Evolutionary conservation across 768 basidiomycete genomes (phyloP).

Genomic region (Kwoniella pini): DNA sequence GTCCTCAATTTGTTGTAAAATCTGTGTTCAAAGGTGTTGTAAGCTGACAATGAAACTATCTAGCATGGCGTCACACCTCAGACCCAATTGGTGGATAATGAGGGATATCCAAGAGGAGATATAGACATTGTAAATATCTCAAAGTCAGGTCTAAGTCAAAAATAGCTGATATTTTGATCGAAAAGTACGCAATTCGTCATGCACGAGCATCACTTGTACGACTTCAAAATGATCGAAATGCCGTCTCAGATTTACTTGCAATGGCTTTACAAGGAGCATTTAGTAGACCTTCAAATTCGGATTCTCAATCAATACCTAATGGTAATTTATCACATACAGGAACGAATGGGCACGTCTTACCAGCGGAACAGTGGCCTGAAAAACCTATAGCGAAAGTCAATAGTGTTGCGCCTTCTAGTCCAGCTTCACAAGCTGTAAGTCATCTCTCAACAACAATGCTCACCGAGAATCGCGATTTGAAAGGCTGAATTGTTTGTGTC

Average conservation of each 20-base stretch:
- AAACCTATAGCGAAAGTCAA: constrained; percentile 74
- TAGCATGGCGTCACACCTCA: constrained; percentile 46
- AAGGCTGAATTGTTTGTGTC: too few species aligned
- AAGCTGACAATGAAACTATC: not conserved
- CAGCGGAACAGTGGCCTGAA: constrained; percentile 21
- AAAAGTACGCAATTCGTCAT: constrained; percentile 50
- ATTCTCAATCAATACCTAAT: constrained; percentile 1
- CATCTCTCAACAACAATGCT: not conserved
- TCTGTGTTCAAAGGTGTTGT: too few species aligned
- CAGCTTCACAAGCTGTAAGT: constrained; percentile 77
- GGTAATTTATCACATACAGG: not conserved
- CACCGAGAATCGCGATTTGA: too few species aligned
- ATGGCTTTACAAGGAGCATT: constrained; percentile 71
- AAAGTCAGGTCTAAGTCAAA: too few species aligned
- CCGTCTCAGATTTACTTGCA: constrained; percentile 67
- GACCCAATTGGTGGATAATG: constrained; percentile 75
- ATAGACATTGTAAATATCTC: constrained; percentile 66
- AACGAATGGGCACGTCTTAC: constrained; percentile 41
- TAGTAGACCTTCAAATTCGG: constrained; percentile 26
- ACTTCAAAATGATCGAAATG: constrained; percentile 73
- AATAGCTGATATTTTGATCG: too few species aligned
- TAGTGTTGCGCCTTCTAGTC: constrained; percentile 74
- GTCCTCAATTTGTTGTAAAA: too few species aligned
- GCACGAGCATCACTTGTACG: constrained; percentile 72
- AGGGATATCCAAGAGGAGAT: constrained; percentile 85